phyloP scores from a whole-genome alignment of 2,329 filamentous ascomycete species.

The Colletotrichum caudatum region DNA sequence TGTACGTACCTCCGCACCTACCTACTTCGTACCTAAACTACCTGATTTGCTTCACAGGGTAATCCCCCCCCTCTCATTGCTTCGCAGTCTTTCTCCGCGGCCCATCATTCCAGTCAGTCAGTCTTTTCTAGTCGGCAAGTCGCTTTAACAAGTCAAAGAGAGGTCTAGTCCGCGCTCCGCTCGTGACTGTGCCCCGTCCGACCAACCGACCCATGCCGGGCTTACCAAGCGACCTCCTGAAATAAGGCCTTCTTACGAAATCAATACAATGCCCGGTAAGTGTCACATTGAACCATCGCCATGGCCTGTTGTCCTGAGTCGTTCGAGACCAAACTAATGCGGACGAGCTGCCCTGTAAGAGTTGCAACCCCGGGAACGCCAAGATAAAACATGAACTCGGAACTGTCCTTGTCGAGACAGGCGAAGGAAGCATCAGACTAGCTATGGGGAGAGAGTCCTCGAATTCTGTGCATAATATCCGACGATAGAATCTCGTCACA shows the following conservation, averaged over 20 bases:
- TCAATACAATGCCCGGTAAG: conserved; percentile 2
- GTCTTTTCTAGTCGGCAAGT: background rate
- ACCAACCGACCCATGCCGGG: background rate
- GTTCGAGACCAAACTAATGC: background rate
- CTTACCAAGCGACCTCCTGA: conserved; percentile 26
- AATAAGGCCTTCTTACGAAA: conserved; percentile 28
- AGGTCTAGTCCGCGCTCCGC: background rate
- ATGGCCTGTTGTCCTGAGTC: background rate
- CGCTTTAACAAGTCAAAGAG: background rate
- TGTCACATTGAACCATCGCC: background rate
- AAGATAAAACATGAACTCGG: too few relatives aligned
- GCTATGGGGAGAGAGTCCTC: background rate
- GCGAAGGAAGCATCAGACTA: too few relatives aligned
- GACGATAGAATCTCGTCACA: background rate
- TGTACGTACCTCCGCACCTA: background rate
- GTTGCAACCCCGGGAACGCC: background rate
- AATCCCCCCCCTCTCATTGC: background rate
- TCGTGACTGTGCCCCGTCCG: background rate
- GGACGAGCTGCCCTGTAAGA: background rate
- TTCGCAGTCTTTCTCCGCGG: background rate
- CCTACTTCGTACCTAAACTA: too few relatives aligned
- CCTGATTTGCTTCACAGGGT: background rate
- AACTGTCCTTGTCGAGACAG: background rate
- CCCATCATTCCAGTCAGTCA: background rate
- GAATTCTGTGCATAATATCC: background rate